phyloP scores from a whole-genome alignment of 139 green algal species.

The Klebsormidium nitens region DNA sequence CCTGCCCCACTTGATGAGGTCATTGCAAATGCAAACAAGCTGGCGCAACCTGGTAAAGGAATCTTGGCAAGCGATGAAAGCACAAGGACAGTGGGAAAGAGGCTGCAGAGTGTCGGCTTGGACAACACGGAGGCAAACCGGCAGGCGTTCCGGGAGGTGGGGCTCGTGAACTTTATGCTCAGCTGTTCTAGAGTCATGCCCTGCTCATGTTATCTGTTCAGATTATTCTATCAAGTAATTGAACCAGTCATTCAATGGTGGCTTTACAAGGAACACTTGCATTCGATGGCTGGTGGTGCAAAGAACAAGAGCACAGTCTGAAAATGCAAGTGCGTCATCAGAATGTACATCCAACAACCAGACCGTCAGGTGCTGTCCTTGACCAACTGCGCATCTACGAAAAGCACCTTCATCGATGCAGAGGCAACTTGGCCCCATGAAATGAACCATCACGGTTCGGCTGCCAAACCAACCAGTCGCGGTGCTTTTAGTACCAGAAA shows the following conservation, averaged over 20 bases:
- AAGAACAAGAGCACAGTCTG: not conserved
- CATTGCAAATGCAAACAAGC: not conserved
- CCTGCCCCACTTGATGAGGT: not conserved
- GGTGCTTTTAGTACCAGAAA: not conserved
- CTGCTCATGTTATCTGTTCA: not conserved
- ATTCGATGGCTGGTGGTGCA: not conserved
- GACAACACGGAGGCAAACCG: constrained; percentile 94
- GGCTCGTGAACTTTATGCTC: not conserved
- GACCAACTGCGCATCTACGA: not conserved
- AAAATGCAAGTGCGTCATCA: not conserved
- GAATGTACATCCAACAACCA: not conserved
- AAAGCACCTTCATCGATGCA: not conserved
- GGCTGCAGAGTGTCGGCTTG: constrained; percentile 88
- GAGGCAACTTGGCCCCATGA: no score
- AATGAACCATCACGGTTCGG: no score
- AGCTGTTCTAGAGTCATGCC: not conserved
- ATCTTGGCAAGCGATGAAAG: constrained; percentile 97
- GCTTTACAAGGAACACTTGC: not conserved
- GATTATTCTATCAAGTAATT: not conserved
- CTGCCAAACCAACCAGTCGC: no score
- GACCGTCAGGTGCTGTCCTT: not conserved
- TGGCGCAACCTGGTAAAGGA: constrained; percentile 56
- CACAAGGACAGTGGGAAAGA: constrained; percentile 91
- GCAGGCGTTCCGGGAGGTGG: constrained; percentile 55
- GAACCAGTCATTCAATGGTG: not conserved